Conservation (phyloP, 192 early-diverging fungal species). For the Lobosporangium transversale region DNA sequence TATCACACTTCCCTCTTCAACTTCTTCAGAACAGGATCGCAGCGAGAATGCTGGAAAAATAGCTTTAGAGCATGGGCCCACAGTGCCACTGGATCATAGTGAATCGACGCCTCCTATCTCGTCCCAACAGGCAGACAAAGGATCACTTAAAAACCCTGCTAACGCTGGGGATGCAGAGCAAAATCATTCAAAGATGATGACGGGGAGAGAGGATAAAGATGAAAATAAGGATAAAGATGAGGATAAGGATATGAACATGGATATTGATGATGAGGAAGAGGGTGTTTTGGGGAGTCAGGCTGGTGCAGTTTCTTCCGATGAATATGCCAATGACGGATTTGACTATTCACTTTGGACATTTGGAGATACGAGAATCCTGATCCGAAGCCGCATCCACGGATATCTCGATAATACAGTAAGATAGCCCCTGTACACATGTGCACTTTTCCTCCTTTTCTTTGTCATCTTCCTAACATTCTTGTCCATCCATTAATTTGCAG, state of each 20-base stretch:
- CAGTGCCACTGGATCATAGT: neutral
- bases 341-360: conserved; percentile 50
- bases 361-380: conserved; percentile 28
- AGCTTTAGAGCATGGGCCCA: neutral
- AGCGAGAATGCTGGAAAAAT: neutral
- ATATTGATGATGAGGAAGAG: conserved; percentile 3
- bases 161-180: no score
- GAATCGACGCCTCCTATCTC: neutral
- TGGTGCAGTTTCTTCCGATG: neutral
- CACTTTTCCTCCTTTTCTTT: neutral
- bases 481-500: no score
- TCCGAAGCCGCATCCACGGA: conserved; percentile 40
- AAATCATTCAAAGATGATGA: no score
- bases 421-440: neutral
- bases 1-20: neutral
- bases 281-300: conserved; percentile 21
- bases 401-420: conserved; percentile 36
- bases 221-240: no score
- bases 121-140: neutral
- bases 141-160: neutral
- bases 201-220: no score
- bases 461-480: neutral
- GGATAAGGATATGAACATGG: neutral
- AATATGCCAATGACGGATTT: conserved; percentile 9
- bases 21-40: no score